These are phyloP conservation scores for Tetratostichococcus sp. DNA, from an alignment of 139 green algal species.

Conservation along the genomic window DNA sequence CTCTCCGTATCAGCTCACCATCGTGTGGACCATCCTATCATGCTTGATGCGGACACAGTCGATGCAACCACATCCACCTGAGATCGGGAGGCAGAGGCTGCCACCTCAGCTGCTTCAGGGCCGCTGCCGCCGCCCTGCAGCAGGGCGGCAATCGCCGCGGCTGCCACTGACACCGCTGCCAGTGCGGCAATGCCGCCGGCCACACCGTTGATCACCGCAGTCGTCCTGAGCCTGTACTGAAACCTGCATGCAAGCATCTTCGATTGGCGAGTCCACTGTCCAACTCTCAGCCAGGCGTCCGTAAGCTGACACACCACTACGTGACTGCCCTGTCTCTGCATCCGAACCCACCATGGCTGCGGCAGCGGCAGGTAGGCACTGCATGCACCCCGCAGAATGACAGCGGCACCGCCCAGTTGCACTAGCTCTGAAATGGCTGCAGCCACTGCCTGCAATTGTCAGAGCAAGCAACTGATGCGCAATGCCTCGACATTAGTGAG, in stretches of 20 bases:
- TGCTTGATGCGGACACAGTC: too few species aligned
- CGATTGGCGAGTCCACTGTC: too few species aligned
- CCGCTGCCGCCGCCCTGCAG: neutral
- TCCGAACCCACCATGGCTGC: constrained; percentile 1
- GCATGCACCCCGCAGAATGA: constrained; percentile 5
- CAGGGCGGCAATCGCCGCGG: too few species aligned
- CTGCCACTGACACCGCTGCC: neutral
- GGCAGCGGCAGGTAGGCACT: constrained; percentile 2
- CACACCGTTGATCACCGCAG: neutral
- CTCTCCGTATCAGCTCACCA: too few species aligned
- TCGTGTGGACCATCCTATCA: too few species aligned
- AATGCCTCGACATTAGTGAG: neutral
- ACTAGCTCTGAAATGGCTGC: constrained; percentile 5
- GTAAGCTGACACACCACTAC: too few species aligned
- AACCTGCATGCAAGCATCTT: neutral
- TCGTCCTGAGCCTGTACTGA: neutral
- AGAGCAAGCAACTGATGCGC: neutral
- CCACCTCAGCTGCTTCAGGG: neutral
- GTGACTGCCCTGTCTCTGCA: too few species aligned
- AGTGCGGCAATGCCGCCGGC: constrained; percentile 7
- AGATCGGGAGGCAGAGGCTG: neutral
- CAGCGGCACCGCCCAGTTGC: constrained; percentile 2
- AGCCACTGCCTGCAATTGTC: neutral
- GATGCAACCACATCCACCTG: too few species aligned
- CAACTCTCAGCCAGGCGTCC: too few species aligned